Evolutionary conservation across 257 asterid species (phyloP), one percentile per base, ranked within the genome.

Genomic region (Lycium barbarum): DNA sequence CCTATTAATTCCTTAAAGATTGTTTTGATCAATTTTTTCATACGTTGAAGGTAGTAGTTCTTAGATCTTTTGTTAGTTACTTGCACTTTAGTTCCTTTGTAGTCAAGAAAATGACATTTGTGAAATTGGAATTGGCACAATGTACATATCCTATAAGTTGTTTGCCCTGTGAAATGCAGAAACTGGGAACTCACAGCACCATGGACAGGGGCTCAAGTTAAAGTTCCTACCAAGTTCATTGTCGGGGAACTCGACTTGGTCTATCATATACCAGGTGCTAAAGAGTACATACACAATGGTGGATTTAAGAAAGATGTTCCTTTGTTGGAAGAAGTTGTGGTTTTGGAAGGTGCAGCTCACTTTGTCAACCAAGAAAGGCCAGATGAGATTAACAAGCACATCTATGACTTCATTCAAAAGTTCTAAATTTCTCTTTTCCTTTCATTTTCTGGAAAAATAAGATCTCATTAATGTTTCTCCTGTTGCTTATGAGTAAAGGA

Each of bases 151-250:
- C 49, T 53, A 17, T 26, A 74, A 7, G 22, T 74, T 47, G 7
- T 12, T 5, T n/a, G 7, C 4, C 22, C 4, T 33, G 6, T 36
- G 18, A 49, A 79, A 55, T 45, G 80, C 86, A 87, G 89, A 47
- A 84, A 36, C 59, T 70, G 85, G 87, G 87, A 87, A 84, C 79
- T 79, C n/a, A 58, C 72, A 6, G 89, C 87, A 7, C 85, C 89
- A 0, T 87, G 89, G 89, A 55, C 80, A 9, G 87, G 89, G 14
- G 87, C 89, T 0, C 45, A 87, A 80, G 87, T 87, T 20, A 84
- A 73, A 7, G 89, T 81, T 40, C 86, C 89, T 1, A 70, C 87
- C 54, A 84, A 84, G 74, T 73, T 81, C 53, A 59, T 87, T 0
- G 65, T 84, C 1, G 89, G 89, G 3, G 82, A 87, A 20, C 14